Percentiles rank a stretch among this genome's conserved stretches.
Conservation (phyloP, 208 protist species). For the Porcisia hertigi region DNA sequence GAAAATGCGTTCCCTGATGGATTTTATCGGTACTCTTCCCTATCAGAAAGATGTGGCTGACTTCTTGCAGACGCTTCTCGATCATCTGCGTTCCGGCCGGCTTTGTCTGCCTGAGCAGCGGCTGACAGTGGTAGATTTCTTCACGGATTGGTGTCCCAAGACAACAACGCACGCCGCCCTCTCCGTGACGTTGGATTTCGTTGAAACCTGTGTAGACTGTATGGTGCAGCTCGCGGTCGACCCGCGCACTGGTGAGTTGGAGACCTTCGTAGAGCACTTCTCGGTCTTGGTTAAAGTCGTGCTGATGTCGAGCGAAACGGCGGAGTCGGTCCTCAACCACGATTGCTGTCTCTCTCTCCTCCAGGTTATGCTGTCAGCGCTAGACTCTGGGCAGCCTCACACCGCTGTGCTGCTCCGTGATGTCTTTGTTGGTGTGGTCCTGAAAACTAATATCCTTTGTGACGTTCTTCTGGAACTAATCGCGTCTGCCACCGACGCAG, state of each 20-base stretch:
- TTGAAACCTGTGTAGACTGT: slow-evolving; percentile 27
- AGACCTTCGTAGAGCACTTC: slow-evolving; percentile 37
- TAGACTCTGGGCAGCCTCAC: slow-evolving; percentile 11
- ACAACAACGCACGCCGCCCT: slow-evolving; percentile 25
- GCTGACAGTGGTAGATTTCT: slow-evolving; percentile 37
- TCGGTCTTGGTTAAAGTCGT: slow-evolving; percentile 44
- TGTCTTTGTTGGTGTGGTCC: slow-evolving; percentile 41
- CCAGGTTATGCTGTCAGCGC: slow-evolving; percentile 38
- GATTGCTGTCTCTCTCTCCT: slow-evolving; percentile 34
- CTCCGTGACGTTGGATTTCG: slow-evolving; percentile 22
- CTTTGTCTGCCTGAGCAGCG: slow-evolving; percentile 22
- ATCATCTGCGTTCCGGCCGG: slow-evolving; percentile 15
- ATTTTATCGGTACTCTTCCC: slow-evolving; percentile 24
- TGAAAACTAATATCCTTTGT: slow-evolving; percentile 50
- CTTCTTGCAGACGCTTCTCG: slow-evolving; percentile 28
- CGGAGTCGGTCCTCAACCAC: slow-evolving; percentile 22
- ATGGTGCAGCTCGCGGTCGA: slow-evolving; percentile 16
- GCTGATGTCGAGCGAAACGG: slow-evolving; percentile 19
- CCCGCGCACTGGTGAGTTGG: slow-evolving; percentile 10
- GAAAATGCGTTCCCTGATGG: slow-evolving; percentile 33
- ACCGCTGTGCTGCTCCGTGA: slow-evolving; percentile 48
- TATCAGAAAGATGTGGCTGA: slow-evolving; percentile 24
- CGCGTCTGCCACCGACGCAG: slow-evolving; percentile 24
- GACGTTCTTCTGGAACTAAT: slow-evolving; percentile 42
- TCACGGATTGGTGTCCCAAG: slow-evolving; percentile 36